Evolutionary conservation across 345 rosid species (phyloP).

Genomic region (Gossypium australe): DNA sequence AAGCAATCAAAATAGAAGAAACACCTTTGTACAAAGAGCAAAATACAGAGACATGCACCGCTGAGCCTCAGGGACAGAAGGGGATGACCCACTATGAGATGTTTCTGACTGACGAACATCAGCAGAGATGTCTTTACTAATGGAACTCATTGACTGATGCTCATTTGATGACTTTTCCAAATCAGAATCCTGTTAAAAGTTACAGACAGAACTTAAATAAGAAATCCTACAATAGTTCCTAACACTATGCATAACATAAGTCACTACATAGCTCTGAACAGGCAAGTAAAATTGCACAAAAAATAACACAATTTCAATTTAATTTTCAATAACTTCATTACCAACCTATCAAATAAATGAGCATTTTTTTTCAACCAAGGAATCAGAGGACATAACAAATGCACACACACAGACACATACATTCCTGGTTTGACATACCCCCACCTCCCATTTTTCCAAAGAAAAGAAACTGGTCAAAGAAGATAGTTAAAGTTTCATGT

Average conservation of each 20-base stretch:
- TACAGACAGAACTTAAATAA: background rate
- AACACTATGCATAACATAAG: background rate
- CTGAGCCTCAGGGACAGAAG: conserved; percentile 65
- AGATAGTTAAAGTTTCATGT: background rate
- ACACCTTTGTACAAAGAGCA: conserved; percentile 97
- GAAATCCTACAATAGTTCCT: background rate
- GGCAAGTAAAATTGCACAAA: background rate
- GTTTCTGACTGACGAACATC: conserved; percentile 39
- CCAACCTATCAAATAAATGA: background rate
- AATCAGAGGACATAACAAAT: background rate
- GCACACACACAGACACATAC: too few species aligned
- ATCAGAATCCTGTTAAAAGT: conserved; percentile 43
- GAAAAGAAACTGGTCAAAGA: background rate
- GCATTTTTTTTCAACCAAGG: background rate
- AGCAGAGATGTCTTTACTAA: conserved; percentile 36
- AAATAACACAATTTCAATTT: background rate
- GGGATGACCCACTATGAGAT: conserved; percentile 32
- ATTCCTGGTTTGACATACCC: background rate
- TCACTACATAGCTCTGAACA: background rate
- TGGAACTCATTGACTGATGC: conserved; percentile 28
- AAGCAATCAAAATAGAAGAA: conserved; percentile 6
- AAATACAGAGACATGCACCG: conserved; percentile 86
- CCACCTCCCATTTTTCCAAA: background rate
- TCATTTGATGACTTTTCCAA: conserved; percentile 44
- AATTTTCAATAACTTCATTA: background rate